These are phyloP conservation scores for Penicillium freii DNA, from an alignment of 2,329 filamentous ascomycete species.

Conservation along the genomic window DNA sequence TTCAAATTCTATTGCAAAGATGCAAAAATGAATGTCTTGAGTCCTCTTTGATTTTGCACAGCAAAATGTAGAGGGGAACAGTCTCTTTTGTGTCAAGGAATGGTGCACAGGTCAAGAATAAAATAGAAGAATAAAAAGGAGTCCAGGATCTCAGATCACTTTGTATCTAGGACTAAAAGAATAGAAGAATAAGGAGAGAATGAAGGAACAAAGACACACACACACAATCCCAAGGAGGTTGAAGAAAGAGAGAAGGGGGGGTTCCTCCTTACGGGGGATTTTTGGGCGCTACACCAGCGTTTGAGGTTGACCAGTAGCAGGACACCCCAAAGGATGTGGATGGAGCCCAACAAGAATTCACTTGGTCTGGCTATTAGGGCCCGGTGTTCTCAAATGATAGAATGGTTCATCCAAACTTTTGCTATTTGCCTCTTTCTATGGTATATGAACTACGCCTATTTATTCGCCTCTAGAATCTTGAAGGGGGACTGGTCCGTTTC, in stretches of 20 bases:
- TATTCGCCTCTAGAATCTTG: neutral
- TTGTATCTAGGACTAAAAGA: conserved; percentile 14
- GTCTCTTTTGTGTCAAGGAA: conserved; percentile 28
- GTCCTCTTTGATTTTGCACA: conserved; percentile 27
- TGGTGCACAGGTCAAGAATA: conserved; percentile 30
- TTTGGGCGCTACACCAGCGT: conserved; percentile 14
- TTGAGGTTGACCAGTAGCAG: conserved; percentile 2
- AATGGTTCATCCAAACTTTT: conserved; percentile 11
- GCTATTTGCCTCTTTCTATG: neutral
- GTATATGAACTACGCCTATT: conserved; percentile 1
- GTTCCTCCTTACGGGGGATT: conserved; percentile 10
- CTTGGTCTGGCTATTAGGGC: neutral
- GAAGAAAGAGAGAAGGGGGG: conserved; percentile 16
- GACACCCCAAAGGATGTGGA: conserved; percentile 5
- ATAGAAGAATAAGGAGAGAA: conserved; percentile 22
- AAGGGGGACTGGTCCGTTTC: neutral
- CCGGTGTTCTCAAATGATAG: conserved; percentile 1
- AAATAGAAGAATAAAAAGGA: conserved; percentile 17
- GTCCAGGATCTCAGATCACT: conserved; percentile 34
- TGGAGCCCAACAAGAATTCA: neutral
- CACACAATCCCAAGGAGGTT: conserved; percentile 18
- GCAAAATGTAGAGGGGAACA: conserved; percentile 26
- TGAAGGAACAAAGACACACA: conserved; percentile 25
- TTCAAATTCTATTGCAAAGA: neutral
- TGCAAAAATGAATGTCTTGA: conserved; percentile 23